phyloP scores from a whole-genome alignment of 306 rosid genomes.

The Betula pendula region DNA sequence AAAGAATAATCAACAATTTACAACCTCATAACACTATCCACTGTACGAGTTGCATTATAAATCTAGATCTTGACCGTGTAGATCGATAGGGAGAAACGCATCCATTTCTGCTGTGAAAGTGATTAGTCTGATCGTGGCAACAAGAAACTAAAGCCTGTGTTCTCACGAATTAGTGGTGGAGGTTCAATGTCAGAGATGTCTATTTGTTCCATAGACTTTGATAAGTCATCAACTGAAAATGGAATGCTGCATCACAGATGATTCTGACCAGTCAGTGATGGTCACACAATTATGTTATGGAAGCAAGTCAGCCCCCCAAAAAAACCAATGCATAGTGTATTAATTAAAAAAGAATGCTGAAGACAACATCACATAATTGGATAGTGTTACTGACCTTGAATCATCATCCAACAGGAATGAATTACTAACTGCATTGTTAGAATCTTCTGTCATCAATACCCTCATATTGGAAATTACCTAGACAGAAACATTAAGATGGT shows the following conservation, averaged over 20 bases:
- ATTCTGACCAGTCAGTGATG: slow-evolving; percentile 23
- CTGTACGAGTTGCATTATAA: slow-evolving; percentile 12
- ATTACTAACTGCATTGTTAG: slow-evolving; percentile 62
- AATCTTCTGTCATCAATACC: slow-evolving; percentile 66
- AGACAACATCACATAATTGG: slow-evolving; percentile 9
- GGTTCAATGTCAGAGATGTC: slow-evolving; percentile 52
- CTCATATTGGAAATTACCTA: slow-evolving; percentile 64
- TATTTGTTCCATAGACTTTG: slow-evolving; percentile 58
- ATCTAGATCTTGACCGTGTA: slow-evolving; percentile 10
- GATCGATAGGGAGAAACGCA: slow-evolving; percentile 17
- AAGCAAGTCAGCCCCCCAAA: background rate
- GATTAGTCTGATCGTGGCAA: slow-evolving; percentile 49
- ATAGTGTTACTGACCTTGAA: slow-evolving; percentile 46
- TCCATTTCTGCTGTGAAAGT: slow-evolving; percentile 26
- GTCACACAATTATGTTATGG: background rate
- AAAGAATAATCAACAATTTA: slow-evolving; percentile 27
- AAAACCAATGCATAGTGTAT: too few relatives aligned
- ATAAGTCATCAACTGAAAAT: slow-evolving; percentile 61
- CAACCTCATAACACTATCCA: slow-evolving; percentile 24
- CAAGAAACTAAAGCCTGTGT: slow-evolving; percentile 62
- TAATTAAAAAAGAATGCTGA: background rate
- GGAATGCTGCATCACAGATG: slow-evolving; percentile 51
- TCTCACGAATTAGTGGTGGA: slow-evolving; percentile 50
- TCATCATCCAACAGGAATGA: slow-evolving; percentile 66
- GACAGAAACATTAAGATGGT: slow-evolving; percentile 24